Evolutionary conservation across 2,329 filamentous ascomycete species (phyloP), one percentile per base, ranked within the genome.

Genomic region (Akanthomyces uredinophilus): DNA sequence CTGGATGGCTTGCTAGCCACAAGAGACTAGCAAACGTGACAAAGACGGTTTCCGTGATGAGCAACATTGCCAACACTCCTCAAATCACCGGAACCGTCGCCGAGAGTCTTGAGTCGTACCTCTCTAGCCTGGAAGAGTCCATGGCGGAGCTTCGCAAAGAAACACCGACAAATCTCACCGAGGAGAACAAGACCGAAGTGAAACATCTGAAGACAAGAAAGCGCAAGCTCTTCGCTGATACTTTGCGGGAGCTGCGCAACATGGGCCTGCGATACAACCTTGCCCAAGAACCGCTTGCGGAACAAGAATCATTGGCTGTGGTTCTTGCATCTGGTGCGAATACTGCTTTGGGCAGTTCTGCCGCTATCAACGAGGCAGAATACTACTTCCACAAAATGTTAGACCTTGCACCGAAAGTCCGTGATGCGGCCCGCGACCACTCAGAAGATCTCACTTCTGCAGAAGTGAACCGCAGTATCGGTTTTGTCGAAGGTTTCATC

Each of bases 151-250:
- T 98, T 63, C 89, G 89, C 66, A 91, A 92, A 63, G 89, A 92
- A 66, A 99, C 95, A 0, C 95, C 95, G 0, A 79, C 84, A 0
- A 81, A 83, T n/a, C 77, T 96, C 51, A 96, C 85, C 0, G 91
- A 96, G 29, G 93, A 96, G 49, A 97, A 95, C 73, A 94, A 93
- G 71, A 83, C 87, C 13, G 74, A 83, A 18, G 86, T 97, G 64
- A 93, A 96, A 74, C 91, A 97, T 72, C 85, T 98, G 67, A 98
- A 97, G 79, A 87, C 86, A 3, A 85, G 91, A 68, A 99, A 99
- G 77, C 87, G 92, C 49, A 93, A 92, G 68, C 83, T 98, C 16
- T 95, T 96, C 68, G 90, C 92, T 1, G 94, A 98, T 68, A 93
- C 90, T 0, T 78, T 99, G 65, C 93, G 91, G 70, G 85, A 87